These are phyloP conservation scores for Lipomyces starkeyi DNA, from an alignment of 805 yeast genomes.

Conservation along the genomic window DNA sequence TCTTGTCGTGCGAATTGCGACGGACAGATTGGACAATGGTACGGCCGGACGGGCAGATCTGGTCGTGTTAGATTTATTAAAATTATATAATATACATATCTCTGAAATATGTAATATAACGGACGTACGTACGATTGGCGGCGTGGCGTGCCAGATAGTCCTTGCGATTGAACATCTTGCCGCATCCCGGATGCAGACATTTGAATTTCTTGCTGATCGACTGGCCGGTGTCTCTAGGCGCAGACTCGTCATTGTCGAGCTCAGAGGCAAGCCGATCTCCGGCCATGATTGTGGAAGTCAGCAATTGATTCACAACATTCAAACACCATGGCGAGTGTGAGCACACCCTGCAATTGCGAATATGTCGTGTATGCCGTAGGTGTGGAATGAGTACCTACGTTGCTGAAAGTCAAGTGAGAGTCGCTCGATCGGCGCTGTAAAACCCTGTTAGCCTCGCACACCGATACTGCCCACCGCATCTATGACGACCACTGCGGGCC, in stretches of 20 bases:
- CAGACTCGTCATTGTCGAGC: not conserved
- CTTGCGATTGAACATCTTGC: conserved; percentile 41
- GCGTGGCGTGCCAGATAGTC: conserved; percentile 43
- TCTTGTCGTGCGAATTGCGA: conserved; percentile 44
- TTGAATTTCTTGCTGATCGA: conserved; percentile 31
- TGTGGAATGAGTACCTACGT: not conserved
- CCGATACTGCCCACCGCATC: not conserved
- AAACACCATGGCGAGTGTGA: not conserved
- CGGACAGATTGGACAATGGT: conserved; percentile 41
- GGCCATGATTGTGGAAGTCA: not conserved
- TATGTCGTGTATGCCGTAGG: not conserved
- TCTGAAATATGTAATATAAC: not conserved
- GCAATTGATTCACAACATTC: not conserved
- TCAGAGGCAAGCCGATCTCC: not conserved
- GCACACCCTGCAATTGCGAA: no score
- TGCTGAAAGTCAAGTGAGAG: no score
- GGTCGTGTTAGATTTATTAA: not conserved
- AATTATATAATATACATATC: no score
- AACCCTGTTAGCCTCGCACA: not conserved
- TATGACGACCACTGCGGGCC: no score
- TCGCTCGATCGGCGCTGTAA: not conserved
- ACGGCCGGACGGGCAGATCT: conserved; percentile 43
- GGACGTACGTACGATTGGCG: conserved; percentile 40
- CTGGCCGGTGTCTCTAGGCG: not conserved
- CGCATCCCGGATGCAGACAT: conserved; percentile 42